A percentile compares a stretch with the other conserved stretches of the same genome.
Conservation (phyloP, 345 rosid species). For the Arabidopsis suecica region DNA sequence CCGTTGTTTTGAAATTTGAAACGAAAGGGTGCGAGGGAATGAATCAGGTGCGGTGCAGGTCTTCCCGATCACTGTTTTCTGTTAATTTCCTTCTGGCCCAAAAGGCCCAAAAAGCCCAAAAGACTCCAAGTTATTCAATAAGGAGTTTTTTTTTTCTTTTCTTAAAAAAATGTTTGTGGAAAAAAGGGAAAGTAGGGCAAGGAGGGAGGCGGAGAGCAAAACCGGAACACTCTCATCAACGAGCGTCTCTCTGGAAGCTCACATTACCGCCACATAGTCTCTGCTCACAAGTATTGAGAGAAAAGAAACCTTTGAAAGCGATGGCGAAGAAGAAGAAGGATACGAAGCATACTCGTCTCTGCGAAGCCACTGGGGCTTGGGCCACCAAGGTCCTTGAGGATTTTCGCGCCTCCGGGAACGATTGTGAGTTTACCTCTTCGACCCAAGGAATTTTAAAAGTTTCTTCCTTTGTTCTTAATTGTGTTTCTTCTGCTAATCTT, state of each 20-base stretch:
- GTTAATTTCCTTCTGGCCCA: background rate
- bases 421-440: slow-evolving; percentile 45
- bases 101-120: slow-evolving; percentile 1
- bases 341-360: background rate
- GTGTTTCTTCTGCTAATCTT: slow-evolving; percentile 1
- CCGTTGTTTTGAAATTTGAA: slow-evolving; percentile 41
- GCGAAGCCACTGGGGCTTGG: slow-evolving; percentile 44
- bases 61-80: background rate
- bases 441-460: background rate
- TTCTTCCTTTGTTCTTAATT: background rate
- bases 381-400: slow-evolving; percentile 52
- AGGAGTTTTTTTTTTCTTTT: background rate
- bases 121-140: background rate
- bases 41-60: slow-evolving; percentile 34
- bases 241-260: slow-evolving; percentile 16
- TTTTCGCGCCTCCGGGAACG: slow-evolving; percentile 52
- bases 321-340: slow-evolving; percentile 40
- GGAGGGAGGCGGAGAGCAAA: slow-evolving; percentile 24
- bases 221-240: background rate
- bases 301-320: slow-evolving; percentile 8
- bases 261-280: slow-evolving; percentile 3
- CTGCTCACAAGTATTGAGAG: slow-evolving; percentile 25
- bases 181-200: background rate
- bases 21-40: slow-evolving; percentile 32
- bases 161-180: background rate